phyloP scores from a whole-genome alignment of 345 rosid genomes.

The Eucalyptus marginata region DNA sequence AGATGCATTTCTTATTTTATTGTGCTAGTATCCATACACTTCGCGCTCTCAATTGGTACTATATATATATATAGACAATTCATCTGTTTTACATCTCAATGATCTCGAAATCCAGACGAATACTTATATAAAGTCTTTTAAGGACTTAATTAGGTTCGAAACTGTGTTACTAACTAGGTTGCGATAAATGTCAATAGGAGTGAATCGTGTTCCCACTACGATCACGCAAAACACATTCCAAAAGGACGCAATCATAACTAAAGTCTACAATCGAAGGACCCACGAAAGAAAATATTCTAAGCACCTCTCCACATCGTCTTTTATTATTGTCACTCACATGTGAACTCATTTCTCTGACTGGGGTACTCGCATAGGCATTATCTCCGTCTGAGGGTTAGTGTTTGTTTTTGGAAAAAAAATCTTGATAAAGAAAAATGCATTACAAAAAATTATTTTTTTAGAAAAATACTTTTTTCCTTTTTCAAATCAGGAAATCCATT shows the following conservation, averaged over 20 bases:
- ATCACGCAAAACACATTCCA: background rate
- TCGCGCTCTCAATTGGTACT: background rate
- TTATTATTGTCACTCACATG: background rate
- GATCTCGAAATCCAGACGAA: fast-evolving
- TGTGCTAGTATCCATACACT: fast-evolving
- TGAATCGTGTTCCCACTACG: background rate
- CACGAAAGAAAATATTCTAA: background rate
- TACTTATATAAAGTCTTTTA: no score
- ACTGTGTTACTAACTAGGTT: background rate
- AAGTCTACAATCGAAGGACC: background rate
- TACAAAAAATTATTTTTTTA: background rate
- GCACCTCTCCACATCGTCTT: background rate
- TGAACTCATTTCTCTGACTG: background rate
- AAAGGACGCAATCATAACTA: background rate
- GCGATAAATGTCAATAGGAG: background rate
- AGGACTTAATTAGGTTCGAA: background rate
- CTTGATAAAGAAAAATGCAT: background rate
- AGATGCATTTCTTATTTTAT: no score
- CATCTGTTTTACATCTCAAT: background rate
- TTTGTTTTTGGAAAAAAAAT: background rate
- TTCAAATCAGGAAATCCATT: background rate
- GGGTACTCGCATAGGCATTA: background rate
- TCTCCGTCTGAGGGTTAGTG: background rate
- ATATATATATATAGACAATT: no score
- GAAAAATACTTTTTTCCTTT: fast-evolving